Evolutionary conservation across 2,329 filamentous ascomycete genomes (phyloP).

Genomic region (Apiospora kogelbergensis): DNA sequence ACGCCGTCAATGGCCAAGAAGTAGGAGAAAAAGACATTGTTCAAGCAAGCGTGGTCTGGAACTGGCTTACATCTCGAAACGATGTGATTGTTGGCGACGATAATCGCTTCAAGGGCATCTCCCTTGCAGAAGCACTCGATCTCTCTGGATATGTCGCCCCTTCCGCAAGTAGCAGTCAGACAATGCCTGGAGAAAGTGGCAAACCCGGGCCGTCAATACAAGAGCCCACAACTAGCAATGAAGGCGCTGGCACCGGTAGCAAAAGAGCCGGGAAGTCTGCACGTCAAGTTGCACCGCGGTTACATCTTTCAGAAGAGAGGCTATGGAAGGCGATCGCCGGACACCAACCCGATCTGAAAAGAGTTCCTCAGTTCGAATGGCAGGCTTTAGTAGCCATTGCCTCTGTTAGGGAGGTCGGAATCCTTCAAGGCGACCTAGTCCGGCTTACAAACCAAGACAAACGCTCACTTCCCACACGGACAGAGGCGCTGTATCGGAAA

Average conservation of each 20-base stretch:
- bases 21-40: slow-evolving; percentile 26
- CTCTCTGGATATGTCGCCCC: slow-evolving; percentile 14
- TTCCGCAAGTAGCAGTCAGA: slow-evolving; percentile 7
- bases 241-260: slow-evolving; percentile 10
- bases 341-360: slow-evolving; percentile 58
- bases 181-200: background rate
- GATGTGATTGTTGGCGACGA: slow-evolving; percentile 40
- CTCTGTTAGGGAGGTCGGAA: slow-evolving; percentile 52
- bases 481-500: slow-evolving; percentile 57
- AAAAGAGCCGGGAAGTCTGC: background rate
- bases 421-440: slow-evolving; percentile 60
- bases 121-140: slow-evolving; percentile 40
- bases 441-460: slow-evolving; percentile 62
- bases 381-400: slow-evolving; percentile 58
- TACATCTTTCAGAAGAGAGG: slow-evolving; percentile 54
- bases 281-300: slow-evolving; percentile 18
- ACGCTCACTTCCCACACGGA: slow-evolving; percentile 61
- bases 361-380: slow-evolving; percentile 60
- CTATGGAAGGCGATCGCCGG: slow-evolving; percentile 62
- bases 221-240: background rate
- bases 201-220: background rate
- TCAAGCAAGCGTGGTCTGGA: slow-evolving; percentile 42
- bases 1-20: background rate
- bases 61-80: slow-evolving; percentile 38
- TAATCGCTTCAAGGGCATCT: slow-evolving; percentile 36